Evolutionary conservation across 2,329 filamentous ascomycete genomes (phyloP).

Genomic region (Zasmidium cellare): DNA sequence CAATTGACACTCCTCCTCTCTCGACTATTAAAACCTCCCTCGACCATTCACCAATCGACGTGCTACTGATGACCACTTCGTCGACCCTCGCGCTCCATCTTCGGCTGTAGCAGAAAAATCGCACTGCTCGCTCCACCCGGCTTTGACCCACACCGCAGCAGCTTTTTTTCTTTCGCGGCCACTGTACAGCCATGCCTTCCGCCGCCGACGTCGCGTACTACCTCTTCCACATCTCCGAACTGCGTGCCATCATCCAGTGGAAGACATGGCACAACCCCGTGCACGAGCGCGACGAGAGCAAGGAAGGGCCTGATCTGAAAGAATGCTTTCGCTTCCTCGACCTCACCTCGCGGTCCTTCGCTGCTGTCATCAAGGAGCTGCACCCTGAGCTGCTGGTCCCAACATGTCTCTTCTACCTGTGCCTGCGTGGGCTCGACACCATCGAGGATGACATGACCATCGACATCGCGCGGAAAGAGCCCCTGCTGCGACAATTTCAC

Average conservation of each 20-base stretch:
- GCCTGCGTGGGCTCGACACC: constrained; percentile 91
- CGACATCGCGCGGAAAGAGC: constrained; percentile 76
- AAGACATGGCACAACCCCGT: constrained; percentile 96
- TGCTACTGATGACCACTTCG: background rate
- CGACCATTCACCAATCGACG: background rate
- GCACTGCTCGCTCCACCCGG: background rate
- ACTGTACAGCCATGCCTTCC: constrained; percentile 31
- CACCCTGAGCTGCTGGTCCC: constrained; percentile 91
- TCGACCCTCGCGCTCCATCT: background rate
- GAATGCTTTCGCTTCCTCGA: constrained; percentile 86
- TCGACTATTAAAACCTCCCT: background rate
- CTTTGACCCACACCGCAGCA: background rate
- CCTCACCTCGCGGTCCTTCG: constrained; percentile 88
- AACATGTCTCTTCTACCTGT: constrained; percentile 87
- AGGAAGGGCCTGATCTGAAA: constrained; percentile 72
- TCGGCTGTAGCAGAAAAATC: background rate
- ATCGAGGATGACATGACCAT: constrained; percentile 99
- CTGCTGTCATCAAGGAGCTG: constrained; percentile 90
- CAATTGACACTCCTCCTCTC: background rate
- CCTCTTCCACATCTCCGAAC: constrained; percentile 34
- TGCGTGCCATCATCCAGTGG: constrained; percentile 42
- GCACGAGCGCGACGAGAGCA: constrained; percentile 74
- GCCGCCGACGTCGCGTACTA: constrained; percentile 35
- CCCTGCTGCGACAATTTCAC: constrained; percentile 80
- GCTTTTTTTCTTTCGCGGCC: background rate